phyloP scores from a whole-genome alignment of 495 filamentous ascomycete genomes.

The Amorphotheca resinae region DNA sequence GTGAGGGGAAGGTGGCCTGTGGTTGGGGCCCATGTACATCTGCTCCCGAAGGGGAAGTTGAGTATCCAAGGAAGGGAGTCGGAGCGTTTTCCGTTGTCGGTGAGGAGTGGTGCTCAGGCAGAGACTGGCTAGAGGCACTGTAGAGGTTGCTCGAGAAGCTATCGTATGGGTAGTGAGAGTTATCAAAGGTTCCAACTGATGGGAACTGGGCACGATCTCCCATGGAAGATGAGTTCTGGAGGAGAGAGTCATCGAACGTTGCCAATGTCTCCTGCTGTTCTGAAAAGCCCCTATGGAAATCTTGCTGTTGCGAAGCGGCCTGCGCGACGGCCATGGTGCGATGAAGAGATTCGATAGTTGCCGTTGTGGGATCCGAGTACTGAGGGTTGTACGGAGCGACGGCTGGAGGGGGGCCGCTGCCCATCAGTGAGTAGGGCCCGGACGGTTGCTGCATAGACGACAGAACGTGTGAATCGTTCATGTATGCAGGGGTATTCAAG shows the following conservation, averaged over 20 bases:
- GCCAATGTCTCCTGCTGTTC: constrained; percentile 3
- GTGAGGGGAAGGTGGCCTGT: constrained; percentile 12
- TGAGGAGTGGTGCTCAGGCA: constrained; percentile 6
- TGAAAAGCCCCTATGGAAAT: constrained; percentile 4
- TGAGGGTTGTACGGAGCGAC: constrained; percentile 19
- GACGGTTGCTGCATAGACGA: constrained; percentile 5
- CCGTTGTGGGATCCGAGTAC: constrained; percentile 14
- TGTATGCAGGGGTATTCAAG: constrained; percentile 6
- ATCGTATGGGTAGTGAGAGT: constrained; percentile 7
- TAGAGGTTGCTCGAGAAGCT: constrained; percentile 11
- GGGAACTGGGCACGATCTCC: constrained; percentile 18
- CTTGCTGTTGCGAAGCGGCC: constrained; percentile 12
- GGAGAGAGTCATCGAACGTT: constrained; percentile 5
- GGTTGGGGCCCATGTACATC: constrained; percentile 1
- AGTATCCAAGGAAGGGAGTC: constrained; percentile 11
- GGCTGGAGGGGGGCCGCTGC: constrained; percentile 12
- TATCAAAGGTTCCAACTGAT: constrained; percentile 8
- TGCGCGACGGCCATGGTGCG: constrained; percentile 15
- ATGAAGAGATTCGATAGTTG: constrained; percentile 20
- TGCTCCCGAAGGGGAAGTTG: not conserved
- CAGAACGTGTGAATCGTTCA: constrained; percentile 3
- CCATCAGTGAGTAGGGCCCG: constrained; percentile 3
- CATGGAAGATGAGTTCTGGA: constrained; percentile 1
- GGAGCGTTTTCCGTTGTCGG: constrained; percentile 5
- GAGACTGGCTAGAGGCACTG: constrained; percentile 2